These are phyloP conservation scores for Skeletonema menzelii DNA, from an alignment of 108 stramenopile species.

Conservation along the genomic window DNA sequence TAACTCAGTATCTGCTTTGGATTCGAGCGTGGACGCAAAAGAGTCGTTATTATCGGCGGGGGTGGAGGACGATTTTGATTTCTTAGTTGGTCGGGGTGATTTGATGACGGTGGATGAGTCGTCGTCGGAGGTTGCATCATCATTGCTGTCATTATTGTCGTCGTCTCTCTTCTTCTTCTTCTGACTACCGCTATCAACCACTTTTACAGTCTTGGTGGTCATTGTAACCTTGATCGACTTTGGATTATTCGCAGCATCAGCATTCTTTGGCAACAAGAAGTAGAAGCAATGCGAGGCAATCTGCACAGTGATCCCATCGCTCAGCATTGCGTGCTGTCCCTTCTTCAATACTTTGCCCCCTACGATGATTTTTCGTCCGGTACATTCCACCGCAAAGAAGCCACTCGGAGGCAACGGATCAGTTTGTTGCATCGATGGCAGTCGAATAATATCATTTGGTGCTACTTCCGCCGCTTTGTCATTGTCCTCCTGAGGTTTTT, in stretches of 20 bases:
- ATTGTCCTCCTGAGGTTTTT: not conserved
- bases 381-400: constrained; percentile 70
- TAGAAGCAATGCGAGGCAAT: constrained; percentile 24
- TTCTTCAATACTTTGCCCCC: not conserved
- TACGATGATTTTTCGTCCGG: constrained; percentile 61
- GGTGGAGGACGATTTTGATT: not conserved
- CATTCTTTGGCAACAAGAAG: constrained; percentile 26
- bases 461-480: not conserved
- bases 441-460: constrained; percentile 3
- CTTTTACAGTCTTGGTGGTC: not conserved
- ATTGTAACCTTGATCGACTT: constrained; percentile 11
- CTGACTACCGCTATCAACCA: not conserved
- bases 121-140: not conserved
- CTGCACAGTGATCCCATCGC: constrained; percentile 6
- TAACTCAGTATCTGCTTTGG: constrained; percentile 10
- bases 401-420: constrained; percentile 37
- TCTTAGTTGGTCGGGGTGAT: not conserved
- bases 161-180: not conserved
- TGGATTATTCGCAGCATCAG: not conserved
- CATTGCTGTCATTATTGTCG: not conserved
- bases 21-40: not conserved
- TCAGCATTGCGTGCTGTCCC: constrained; percentile 28
- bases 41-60: not conserved
- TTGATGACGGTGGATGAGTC: not conserved
- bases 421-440: constrained; percentile 11